Evolutionary conservation across 768 basidiomycete genomes (phyloP), one percentile per base, ranked within the genome.

Genomic region (Imleria badia): DNA sequence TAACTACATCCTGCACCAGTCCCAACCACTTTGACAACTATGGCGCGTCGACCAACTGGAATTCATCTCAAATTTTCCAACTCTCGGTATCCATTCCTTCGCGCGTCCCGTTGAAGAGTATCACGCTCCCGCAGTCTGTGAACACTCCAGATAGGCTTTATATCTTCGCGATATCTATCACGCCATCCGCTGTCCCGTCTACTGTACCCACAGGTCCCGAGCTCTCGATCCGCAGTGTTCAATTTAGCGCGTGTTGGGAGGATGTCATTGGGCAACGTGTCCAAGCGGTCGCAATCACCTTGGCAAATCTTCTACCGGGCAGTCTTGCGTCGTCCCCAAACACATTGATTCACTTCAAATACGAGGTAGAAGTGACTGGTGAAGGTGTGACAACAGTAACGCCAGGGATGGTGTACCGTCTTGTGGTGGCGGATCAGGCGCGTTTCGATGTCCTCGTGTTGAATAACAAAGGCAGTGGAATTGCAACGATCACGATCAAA

Each of bases 341-440:
- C 31, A 69, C 73, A 0, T 73, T 77, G 5, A 35, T 78, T 20
- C 67, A 61, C 10, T 62, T 69, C 5, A 61, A 52, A 20, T 72
- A 77, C 52, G 60, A 67, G 19, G 60, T 80, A 12, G 71, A 73
- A n/a, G 59, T 80, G 17, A 60, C 45, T 1, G 78, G 77, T 1
- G 36, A 62, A 35, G 75, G 73, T 0, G 63, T 84, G 15, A 66
- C 61, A n/a, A 85, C 83, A 0, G 66, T 81, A 38, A 42, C 39
- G 4, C 64, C 74, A 1, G 84, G 78, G 1, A 55, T 64, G 1
- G 42, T 84, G 7, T 60, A 73, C 50, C 78, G 84, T 29, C 66
- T 84, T 1, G 74, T 80, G 11, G 72, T 80, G 0, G 75, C 70
- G 15, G 84, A 85, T 60, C 81, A 84, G 48, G 73, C 62, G 7